Conservation (phyloP, 2,329 filamentous ascomycete genomes). For the Amesomyces nigricolor region DNA sequence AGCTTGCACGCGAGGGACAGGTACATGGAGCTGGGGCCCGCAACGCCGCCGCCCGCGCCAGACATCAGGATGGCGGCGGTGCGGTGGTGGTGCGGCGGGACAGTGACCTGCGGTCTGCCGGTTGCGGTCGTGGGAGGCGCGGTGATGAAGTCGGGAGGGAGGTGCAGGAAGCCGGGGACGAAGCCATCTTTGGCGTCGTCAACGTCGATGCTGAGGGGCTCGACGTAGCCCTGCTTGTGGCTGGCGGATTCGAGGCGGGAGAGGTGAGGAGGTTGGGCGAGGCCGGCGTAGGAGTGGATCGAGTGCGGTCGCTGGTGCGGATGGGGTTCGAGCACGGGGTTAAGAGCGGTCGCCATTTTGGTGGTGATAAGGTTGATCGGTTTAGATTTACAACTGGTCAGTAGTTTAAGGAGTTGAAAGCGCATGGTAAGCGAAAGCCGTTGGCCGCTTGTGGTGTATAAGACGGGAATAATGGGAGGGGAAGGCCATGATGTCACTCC, state of each 20-base stretch:
- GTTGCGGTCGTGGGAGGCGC: conserved; percentile 31
- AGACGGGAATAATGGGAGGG: neutral
- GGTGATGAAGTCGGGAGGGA: conserved; percentile 28
- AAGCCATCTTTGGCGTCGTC: conserved; percentile 19
- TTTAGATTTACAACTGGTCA: neutral
- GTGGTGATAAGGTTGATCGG: neutral
- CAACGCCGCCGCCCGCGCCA: conserved; percentile 15
- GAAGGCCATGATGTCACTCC: conserved; percentile 12
- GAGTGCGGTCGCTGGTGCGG: conserved; percentile 8
- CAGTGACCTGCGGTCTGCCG: conserved; percentile 4
- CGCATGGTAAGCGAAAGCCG: neutral
- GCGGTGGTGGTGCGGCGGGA: conserved; percentile 16
- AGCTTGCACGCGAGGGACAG: conserved; percentile 38
- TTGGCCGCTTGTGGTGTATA: too few species aligned
- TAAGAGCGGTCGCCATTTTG: conserved; percentile 14
- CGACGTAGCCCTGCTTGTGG: conserved; percentile 12
- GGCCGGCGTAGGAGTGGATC: conserved; percentile 15
- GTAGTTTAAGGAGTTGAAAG: neutral
- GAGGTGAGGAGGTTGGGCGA: conserved; percentile 17
- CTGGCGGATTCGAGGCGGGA: conserved; percentile 12
- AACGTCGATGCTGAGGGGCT: conserved; percentile 18
- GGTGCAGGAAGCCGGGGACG: conserved; percentile 30
- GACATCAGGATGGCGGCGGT: conserved; percentile 27
- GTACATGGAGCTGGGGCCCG: conserved; percentile 35
- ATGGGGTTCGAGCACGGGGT: conserved; percentile 11